phyloP scores from a whole-genome alignment of 768 basidiomycete genomes.

The Punctularia strigosozonata region DNA sequence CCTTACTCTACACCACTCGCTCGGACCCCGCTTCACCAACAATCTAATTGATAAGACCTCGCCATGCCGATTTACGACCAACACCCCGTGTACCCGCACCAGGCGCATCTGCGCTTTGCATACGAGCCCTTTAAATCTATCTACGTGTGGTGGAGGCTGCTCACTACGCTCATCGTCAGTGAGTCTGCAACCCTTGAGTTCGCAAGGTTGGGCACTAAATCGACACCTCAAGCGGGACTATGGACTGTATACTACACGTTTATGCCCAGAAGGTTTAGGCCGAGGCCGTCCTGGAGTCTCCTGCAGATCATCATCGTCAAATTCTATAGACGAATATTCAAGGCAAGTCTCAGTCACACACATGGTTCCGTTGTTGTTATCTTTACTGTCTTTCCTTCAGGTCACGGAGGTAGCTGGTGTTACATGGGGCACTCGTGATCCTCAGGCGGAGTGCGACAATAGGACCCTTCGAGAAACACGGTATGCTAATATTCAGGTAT shows the following conservation, averaged over 20 bases:
- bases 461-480: conserved; percentile 29
- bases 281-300: conserved; percentile 38
- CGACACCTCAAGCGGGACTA: too few relatives aligned
- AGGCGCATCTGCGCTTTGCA: conserved; percentile 30
- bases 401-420: conserved; percentile 47
- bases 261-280: conserved; percentile 29
- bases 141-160: conserved; percentile 34
- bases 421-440: conserved; percentile 39
- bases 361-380: too few relatives aligned
- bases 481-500: too few relatives aligned
- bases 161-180: conserved; percentile 36
- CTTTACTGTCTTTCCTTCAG: too few relatives aligned
- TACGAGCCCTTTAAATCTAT: conserved; percentile 32
- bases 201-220: too few relatives aligned
- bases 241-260: conserved; percentile 34
- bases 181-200: too few relatives aligned
- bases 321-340: conserved; percentile 40
- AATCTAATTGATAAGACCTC: not conserved
- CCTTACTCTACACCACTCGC: not conserved
- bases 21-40: not conserved
- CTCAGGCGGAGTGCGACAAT: conserved; percentile 22
- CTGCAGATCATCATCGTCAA: conserved; percentile 38
- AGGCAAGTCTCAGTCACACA: too few relatives aligned
- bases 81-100: conserved; percentile 27
- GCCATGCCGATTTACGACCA: conserved; percentile 12